Evolutionary conservation across 345 rosid species (phyloP).

Genomic region (Barbarea vulgaris): DNA sequence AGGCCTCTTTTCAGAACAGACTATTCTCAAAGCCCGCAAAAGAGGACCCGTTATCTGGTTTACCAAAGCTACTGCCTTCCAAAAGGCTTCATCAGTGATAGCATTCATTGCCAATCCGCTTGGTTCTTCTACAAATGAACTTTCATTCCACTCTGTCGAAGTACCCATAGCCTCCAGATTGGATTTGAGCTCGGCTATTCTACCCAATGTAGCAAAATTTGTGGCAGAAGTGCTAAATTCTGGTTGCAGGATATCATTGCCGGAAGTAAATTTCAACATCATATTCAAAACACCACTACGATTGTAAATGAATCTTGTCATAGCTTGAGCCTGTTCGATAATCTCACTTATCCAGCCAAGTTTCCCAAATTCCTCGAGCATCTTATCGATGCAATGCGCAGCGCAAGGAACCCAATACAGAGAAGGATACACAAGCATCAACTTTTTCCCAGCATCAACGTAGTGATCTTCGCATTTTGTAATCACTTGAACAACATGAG

Average conservation of each 20-base stretch:
- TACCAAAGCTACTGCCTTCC: conserved; percentile 65
- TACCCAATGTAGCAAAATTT: conserved; percentile 59
- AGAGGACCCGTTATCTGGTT: conserved; percentile 64
- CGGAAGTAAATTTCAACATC: conserved; percentile 64
- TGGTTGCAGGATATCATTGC: conserved; percentile 68
- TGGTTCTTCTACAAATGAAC: conserved; percentile 57
- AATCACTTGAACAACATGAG: conserved; percentile 80
- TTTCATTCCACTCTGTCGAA: conserved; percentile 84
- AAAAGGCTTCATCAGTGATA: conserved; percentile 65
- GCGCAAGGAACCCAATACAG: conserved; percentile 90
- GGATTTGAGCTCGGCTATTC: conserved; percentile 58
- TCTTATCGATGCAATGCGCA: conserved; percentile 64
- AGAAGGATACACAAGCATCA: conserved; percentile 62
- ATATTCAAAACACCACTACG: conserved; percentile 66
- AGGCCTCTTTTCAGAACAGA: conserved; percentile 64
- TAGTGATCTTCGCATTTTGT: conserved; percentile 65
- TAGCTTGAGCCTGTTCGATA: conserved; percentile 68
- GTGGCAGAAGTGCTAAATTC: conserved; percentile 65
- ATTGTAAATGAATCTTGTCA: conserved; percentile 77
- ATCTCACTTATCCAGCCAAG: conserved; percentile 57
- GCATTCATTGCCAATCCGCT: conserved; percentile 68
- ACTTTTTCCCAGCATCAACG: conserved; percentile 56
- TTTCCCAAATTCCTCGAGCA: conserved; percentile 66
- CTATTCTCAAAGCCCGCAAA: conserved; percentile 54
- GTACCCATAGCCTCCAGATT: conserved; percentile 77